Evolutionary conservation across 148 eudicot species (phyloP).

Genomic region (Rhododendron williamsianum): DNA sequence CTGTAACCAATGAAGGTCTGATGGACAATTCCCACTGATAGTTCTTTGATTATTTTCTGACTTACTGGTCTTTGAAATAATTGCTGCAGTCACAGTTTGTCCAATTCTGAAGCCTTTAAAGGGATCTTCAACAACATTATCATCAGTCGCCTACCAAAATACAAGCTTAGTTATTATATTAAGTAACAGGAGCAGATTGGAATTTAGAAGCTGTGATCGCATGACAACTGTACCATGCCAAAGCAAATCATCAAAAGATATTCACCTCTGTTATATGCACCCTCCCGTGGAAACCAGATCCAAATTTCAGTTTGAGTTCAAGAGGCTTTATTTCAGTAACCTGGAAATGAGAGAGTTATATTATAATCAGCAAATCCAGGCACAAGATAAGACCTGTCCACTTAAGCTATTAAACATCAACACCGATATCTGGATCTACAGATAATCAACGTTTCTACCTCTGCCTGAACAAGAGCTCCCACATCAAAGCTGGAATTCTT

Average conservation of each 20-base stretch:
- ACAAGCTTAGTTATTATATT: neutral
- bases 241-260: neutral
- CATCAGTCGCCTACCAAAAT: conserved; percentile 45
- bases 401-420: neutral
- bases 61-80: conserved; percentile 49
- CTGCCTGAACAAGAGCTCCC: conserved; percentile 78
- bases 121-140: conserved; percentile 50
- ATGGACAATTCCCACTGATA: conserved; percentile 77
- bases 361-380: neutral
- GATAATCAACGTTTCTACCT: conserved; percentile 32
- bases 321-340: conserved; percentile 82
- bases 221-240: neutral
- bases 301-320: conserved; percentile 84
- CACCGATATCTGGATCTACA: neutral
- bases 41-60: conserved; percentile 33
- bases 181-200: neutral
- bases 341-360: conserved; percentile 24
- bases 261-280: conserved; percentile 80
- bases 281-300: conserved; percentile 70
- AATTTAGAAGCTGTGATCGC: neutral
- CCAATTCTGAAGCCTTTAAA: conserved; percentile 66
- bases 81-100: conserved; percentile 67
- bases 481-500: conserved; percentile 59
- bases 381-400: neutral
- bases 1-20: conserved; percentile 60